A percentile compares a stretch with the other conserved stretches of the same genome.
These are phyloP conservation scores for Fusarium sp. DNA, from an alignment of 2,329 filamentous ascomycete genomes.

Conservation along the genomic window DNA sequence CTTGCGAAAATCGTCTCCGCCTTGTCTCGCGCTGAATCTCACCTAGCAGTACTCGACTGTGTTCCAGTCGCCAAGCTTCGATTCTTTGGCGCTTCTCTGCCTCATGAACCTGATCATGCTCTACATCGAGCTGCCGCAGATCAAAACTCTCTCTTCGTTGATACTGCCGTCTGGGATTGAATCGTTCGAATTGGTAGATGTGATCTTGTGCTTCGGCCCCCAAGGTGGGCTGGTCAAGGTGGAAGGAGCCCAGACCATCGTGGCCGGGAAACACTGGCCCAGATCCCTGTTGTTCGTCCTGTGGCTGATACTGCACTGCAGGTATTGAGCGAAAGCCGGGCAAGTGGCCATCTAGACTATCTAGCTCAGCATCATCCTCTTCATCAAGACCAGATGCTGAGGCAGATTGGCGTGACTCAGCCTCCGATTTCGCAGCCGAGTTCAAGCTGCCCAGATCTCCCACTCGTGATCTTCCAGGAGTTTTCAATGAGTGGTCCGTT, in stretches of 20 bases:
- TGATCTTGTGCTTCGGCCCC: conserved; percentile 77
- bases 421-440: conserved; percentile 71
- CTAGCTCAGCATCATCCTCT: conserved; percentile 82
- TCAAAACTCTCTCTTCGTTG: conserved; percentile 64
- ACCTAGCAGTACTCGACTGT: conserved; percentile 84
- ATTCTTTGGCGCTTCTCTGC: conserved; percentile 84
- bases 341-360: conserved; percentile 92
- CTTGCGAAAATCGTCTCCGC: conserved; percentile 71
- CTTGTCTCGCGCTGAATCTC: conserved; percentile 89
- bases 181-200: conserved; percentile 87
- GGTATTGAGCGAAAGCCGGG: conserved; percentile 82
- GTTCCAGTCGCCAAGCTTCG: conserved; percentile 91
- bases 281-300: conserved; percentile 54
- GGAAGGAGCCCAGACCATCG: conserved; percentile 90
- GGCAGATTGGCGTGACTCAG: conserved; percentile 53
- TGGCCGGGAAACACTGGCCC: conserved; percentile 86
- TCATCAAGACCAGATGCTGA: conserved; percentile 52
- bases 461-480: conserved; percentile 75
- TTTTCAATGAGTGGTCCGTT: conserved; percentile 70
- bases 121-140: conserved; percentile 59
- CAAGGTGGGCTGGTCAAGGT: conserved; percentile 65
- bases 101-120: conserved; percentile 68
- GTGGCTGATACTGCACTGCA: conserved; percentile 38
- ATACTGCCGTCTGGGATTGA: conserved; percentile 76
- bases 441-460: conserved; percentile 86